Base-by-base conservation (phyloP, 345 rosid species). In the Iberis pinnata region DNA sequence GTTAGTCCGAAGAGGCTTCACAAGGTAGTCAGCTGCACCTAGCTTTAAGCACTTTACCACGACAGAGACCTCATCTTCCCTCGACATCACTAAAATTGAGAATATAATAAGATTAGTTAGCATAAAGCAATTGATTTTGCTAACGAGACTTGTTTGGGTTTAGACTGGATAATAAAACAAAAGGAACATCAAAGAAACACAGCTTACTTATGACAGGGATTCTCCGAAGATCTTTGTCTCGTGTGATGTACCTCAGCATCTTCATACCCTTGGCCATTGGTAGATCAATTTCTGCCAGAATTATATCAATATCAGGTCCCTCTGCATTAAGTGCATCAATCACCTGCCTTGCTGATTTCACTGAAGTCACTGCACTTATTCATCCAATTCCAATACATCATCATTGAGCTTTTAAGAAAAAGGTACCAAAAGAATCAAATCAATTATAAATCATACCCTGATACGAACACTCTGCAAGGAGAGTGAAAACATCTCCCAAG, bases 201-300 rank as follows among this genome's bases (percentile, higher is more conserved):
- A 61, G 72, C 96, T 76, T 77, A 92, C 98, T 92, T 64, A 92
- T 92, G 41, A 92, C 93, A 56, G 98, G 98, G 70, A 92, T 92
- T 47, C 83, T 89, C 12, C 70, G 77, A 49, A 92, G 78, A 45
- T 80, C 89, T 65, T 84, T 85, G 74, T 92, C 84, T 46, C 86
- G 79, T 4, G 77, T 75, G 49, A 92, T 85, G 71, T 92, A 88
- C 76, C 87, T 92, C 59, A 92, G 70, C 93, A 88, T 74, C 78
- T 92, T 92, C 84, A 83, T 75, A 76, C 98, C 98, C 70, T 92
- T 92, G 39, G 71, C 68, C 93, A 88, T 81, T 58, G 95, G 98
- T 55, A 92, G 87, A 78, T 92, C 93, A 61, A 92, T 89, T 73
- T 92, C 98, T 17, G 98, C 80, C 45, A 92, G 89, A 58, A 92